Evolutionary conservation across 2,329 filamentous ascomycete genomes (phyloP).

Genomic region (Blumeria hordei): DNA sequence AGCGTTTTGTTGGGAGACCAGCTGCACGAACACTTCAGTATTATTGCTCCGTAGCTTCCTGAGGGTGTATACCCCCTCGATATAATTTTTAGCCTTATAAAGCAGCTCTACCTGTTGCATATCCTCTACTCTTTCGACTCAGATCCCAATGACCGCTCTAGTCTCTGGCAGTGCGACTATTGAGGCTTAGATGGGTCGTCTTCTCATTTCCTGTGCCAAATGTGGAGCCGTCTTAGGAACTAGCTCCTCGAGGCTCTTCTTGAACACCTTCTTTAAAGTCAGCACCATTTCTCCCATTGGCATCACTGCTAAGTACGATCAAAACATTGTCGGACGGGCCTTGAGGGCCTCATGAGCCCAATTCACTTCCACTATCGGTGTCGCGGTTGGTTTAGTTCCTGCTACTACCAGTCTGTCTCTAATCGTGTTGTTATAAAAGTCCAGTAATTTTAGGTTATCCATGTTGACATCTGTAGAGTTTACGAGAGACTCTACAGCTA

Average conservation of each 20-base stretch:
- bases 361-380: neutral
- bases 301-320: neutral
- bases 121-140: neutral
- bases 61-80: no score
- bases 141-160: neutral
- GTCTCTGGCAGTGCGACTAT: neutral
- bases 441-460: neutral
- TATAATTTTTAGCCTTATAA: neutral
- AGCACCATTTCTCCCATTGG: neutral
- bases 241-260: no score
- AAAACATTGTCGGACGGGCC: neutral
- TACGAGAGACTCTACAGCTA: neutral
- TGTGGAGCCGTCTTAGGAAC: neutral
- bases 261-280: neutral
- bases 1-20: neutral
- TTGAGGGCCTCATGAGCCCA: neutral
- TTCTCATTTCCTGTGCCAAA: neutral
- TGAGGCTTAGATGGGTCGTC: neutral
- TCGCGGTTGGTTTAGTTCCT: neutral
- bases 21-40: neutral
- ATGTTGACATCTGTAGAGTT: neutral
- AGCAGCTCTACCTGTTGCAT: neutral
- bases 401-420: neutral
- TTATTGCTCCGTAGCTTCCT: neutral
- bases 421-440: neutral